phyloP scores from a whole-genome alignment of 2,329 filamentous ascomycete genomes.

The Pseudogymnoascus sp. region DNA sequence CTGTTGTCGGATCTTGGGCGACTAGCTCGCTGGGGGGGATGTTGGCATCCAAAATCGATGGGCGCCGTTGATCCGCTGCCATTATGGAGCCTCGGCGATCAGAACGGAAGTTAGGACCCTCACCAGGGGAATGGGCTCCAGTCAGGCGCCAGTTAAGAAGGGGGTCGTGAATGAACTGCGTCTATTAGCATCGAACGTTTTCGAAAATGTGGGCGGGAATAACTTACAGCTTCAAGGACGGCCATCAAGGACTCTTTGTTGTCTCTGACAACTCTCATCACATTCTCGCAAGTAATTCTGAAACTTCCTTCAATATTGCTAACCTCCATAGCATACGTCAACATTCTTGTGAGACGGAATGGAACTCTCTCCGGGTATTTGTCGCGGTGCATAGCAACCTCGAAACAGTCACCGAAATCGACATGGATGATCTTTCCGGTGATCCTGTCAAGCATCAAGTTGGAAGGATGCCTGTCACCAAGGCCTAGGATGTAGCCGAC shows the following conservation, averaged over 20 bases:
- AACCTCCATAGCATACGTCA: slow-evolving; percentile 99
- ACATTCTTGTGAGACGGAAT: slow-evolving; percentile 95
- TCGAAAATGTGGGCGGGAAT: not conserved
- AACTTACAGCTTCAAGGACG: slow-evolving; percentile 87
- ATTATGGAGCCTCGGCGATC: slow-evolving; percentile 48
- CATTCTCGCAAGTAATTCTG: slow-evolving; percentile 94
- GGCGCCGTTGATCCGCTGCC: slow-evolving; percentile 40
- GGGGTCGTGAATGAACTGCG: slow-evolving; percentile 96
- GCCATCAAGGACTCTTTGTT: slow-evolving; percentile 99
- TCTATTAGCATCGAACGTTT: slow-evolving; percentile 20
- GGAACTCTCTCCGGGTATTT: slow-evolving; percentile 97
- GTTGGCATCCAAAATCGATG: slow-evolving; percentile 61
- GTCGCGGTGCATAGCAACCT: slow-evolving; percentile 98
- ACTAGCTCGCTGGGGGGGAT: slow-evolving; percentile 52
- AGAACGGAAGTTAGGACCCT: slow-evolving; percentile 58
- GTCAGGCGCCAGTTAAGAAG: slow-evolving; percentile 92
- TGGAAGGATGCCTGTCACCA: slow-evolving; percentile 93
- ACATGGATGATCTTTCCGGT: slow-evolving; percentile 98
- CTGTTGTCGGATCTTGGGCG: slow-evolving; percentile 31
- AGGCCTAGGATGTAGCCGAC: slow-evolving; percentile 98
- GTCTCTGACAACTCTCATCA: slow-evolving; percentile 91
- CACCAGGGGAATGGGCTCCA: slow-evolving; percentile 49
- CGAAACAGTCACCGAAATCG: slow-evolving; percentile 98
- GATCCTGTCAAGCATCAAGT: slow-evolving; percentile 91
- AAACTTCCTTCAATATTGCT: slow-evolving; percentile 99